Evolutionary conservation across 192 early-diverging fungal species (phyloP).

Genomic region (Piromyces finnis): DNA sequence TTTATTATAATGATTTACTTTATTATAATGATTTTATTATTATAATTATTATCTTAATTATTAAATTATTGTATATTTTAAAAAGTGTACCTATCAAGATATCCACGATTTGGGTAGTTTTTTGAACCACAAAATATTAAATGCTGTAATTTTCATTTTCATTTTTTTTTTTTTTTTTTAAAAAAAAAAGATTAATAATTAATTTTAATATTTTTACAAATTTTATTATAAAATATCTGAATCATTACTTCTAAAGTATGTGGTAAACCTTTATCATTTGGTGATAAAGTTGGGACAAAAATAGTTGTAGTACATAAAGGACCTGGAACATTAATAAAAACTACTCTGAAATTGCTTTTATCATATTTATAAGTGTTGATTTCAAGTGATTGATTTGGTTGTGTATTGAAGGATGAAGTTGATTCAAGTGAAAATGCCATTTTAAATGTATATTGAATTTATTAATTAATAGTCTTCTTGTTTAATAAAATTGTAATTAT

Average conservation of each 20-base stretch:
- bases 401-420: not conserved
- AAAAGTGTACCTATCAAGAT: conserved; percentile 38
- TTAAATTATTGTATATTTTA: not conserved
- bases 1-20: too few relatives aligned
- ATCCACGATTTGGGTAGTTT: conserved; percentile 44
- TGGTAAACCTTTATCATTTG: conserved; percentile 52
- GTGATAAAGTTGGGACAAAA: conserved; percentile 51
- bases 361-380: not conserved
- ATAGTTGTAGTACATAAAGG: conserved; percentile 49
- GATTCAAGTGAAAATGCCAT: not conserved
- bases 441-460: not conserved
- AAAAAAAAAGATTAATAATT: not conserved
- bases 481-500: too few relatives aligned
- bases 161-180: too few relatives aligned
- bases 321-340: conserved; percentile 39
- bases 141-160: conserved; percentile 16
- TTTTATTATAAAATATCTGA: too few relatives aligned
- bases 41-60: too few relatives aligned
- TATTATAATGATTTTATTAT: too few relatives aligned
- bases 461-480: too few relatives aligned
- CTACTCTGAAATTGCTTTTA: conserved; percentile 25
- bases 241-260: conserved; percentile 53
- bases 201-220: too few relatives aligned
- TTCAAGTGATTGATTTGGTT: not conserved
- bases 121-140: conserved; percentile 68